Base-by-base conservation (phyloP, 192 early-diverging fungal species). In the Coemansia sp. region DNA sequence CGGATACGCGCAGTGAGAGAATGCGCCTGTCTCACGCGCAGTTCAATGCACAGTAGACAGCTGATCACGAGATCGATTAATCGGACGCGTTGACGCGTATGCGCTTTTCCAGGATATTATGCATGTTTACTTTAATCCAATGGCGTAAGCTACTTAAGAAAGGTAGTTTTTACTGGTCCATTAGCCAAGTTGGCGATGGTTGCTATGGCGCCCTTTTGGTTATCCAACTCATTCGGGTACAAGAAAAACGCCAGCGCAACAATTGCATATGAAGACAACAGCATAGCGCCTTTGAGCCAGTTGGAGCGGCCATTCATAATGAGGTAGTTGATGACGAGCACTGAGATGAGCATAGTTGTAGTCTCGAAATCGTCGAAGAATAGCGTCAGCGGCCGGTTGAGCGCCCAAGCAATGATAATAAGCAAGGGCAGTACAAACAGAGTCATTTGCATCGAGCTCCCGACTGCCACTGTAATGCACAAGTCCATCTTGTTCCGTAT, bases 241-340 rank as follows among this genome's bases (percentile, higher is more conserved):
- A 91, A 88, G 74, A 82, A 93, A 68, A 94, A 93, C 8, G 93
- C 91, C 34, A 93, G 77, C 24, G 89, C 91, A 16, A 98, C 82
- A 33, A 98, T 93, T 17, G 89, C 62, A 74, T 98, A 98, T 2
- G 91, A 89, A 19, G 80, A 83, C 51, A 95, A 72, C 45, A 98
- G 70, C 91, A 97, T 92, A 11, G 86, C 81, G 33, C 94, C 96
- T 74, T 98, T 95, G 63, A 98, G 79, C 94, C 94, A 98, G 77
- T 98, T 95, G 21, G 91, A 92, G 56, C 91, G 75, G 21, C 95
- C 94, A 76, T 95, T 93, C 74, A 88, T 87, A 61, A 91, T 90
- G 60, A 92, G 73, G 67, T 90, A 92, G 74, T 90, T 91, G 56
- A 91, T 87, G 64, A 93, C 91, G n/a, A 93, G 78, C 19, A 93